Conservation (phyloP, 371 early-diverging fungal species). For the Circinella minor region DNA sequence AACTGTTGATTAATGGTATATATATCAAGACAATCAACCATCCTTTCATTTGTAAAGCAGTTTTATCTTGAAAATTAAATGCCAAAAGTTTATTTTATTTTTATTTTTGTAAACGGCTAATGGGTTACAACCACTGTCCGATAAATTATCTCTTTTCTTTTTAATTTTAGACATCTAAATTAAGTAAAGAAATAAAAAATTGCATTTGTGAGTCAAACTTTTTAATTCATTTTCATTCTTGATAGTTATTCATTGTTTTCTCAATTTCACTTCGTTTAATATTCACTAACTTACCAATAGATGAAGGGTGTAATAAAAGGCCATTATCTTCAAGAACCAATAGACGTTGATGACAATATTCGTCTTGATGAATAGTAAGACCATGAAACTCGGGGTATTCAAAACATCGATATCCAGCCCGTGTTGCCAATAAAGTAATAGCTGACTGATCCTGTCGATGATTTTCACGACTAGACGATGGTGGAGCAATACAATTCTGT, state of each 20-base stretch:
- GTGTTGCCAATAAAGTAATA: slow-evolving; percentile 45
- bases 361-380: slow-evolving; percentile 58
- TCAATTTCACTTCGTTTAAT: no score
- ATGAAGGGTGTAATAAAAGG: slow-evolving; percentile 31
- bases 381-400: slow-evolving; percentile 58
- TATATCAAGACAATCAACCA: no score
- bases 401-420: slow-evolving; percentile 34
- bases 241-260: no score
- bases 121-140: neutral
- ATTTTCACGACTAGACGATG: slow-evolving; percentile 48
- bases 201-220: neutral
- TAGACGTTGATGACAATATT: slow-evolving; percentile 43
- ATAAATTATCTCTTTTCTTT: neutral
- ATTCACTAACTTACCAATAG: slow-evolving; percentile 26
- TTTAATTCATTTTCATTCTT: neutral
- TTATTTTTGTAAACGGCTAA: no score
- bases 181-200: no score
- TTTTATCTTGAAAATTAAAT: no score
- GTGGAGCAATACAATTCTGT: slow-evolving; percentile 55
- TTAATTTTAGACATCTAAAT: neutral
- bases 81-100: neutral
- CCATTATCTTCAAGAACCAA: slow-evolving; percentile 22
- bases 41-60: no score
- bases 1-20: no score
- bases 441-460: slow-evolving; percentile 63